These are phyloP conservation scores for Leccinum solheimii DNA, from an alignment of 1,284 basidiomycete genomes.

Conservation along the genomic window DNA sequence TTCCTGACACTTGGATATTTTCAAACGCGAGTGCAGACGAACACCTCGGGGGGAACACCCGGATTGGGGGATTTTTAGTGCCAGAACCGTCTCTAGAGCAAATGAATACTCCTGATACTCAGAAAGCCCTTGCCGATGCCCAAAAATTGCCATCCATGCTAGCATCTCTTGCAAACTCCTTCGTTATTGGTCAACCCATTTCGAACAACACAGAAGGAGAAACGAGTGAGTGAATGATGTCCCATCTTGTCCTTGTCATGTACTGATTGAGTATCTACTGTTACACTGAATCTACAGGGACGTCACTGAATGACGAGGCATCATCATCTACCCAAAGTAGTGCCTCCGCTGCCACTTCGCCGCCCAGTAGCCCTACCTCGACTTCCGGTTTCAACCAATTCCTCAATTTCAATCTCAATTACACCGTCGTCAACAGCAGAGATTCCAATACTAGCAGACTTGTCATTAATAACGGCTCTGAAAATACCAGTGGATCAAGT, in stretches of 20 bases:
- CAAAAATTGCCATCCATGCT: background rate
- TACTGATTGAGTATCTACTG: background rate
- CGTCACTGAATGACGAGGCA: too few species aligned
- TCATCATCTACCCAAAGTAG: background rate
- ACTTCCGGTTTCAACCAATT: background rate
- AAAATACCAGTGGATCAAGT: constrained; percentile 12
- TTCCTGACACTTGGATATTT: too few species aligned
- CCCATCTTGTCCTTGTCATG: background rate
- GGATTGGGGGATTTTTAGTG: background rate
- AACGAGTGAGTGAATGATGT: constrained; percentile 1
- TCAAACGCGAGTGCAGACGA: constrained; percentile 1
- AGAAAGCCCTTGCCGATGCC: constrained; percentile 1
- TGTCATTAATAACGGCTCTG: constrained; percentile 10
- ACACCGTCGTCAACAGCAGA: constrained; percentile 5
- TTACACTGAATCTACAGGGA: background rate
- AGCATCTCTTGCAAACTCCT: background rate
- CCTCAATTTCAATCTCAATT: constrained; percentile 3
- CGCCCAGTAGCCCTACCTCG: constrained; percentile 8
- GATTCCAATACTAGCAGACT: background rate
- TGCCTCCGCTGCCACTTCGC: background rate
- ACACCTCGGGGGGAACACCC: background rate
- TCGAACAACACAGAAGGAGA: background rate
- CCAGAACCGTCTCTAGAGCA: constrained; percentile 1
- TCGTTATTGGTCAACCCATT: background rate
- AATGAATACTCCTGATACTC: background rate